phyloP scores from a whole-genome alignment of 1,284 basidiomycete species.

The Veloboletus limbatus region DNA sequence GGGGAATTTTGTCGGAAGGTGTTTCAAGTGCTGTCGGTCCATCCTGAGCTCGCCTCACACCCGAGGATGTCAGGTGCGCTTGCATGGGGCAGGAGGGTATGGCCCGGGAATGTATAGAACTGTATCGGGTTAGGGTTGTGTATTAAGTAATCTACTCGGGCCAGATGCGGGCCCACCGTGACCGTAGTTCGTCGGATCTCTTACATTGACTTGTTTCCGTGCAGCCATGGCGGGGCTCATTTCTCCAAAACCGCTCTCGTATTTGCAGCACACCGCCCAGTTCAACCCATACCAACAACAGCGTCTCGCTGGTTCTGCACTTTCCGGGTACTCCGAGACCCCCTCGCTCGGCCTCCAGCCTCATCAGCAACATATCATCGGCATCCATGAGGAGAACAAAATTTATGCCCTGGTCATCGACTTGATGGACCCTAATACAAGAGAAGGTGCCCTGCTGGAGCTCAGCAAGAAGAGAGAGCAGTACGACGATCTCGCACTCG shows the following conservation, averaged over 20 bases:
- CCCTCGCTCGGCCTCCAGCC: slow-evolving; percentile 48
- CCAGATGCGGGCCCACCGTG: background rate
- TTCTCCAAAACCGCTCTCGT: slow-evolving; percentile 63
- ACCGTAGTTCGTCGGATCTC: slow-evolving; percentile 12
- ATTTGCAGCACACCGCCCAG: slow-evolving; percentile 51
- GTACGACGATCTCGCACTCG: slow-evolving; percentile 96
- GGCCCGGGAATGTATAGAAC: background rate
- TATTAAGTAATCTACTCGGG: slow-evolving; percentile 24
- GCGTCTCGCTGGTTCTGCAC: slow-evolving; percentile 26
- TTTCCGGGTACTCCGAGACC: slow-evolving; percentile 49
- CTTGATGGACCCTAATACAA: slow-evolving; percentile 73
- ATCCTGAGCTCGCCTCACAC: slow-evolving; percentile 23
- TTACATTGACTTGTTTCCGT: slow-evolving; percentile 9
- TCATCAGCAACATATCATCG: slow-evolving; percentile 43
- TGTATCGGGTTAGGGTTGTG: slow-evolving; percentile 30
- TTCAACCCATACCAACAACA: slow-evolving; percentile 53
- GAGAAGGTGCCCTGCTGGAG: slow-evolving; percentile 89
- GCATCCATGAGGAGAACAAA: slow-evolving; percentile 69
- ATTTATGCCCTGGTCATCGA: slow-evolving; percentile 83
- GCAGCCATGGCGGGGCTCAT: slow-evolving; percentile 53
- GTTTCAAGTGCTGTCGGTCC: slow-evolving; percentile 12
- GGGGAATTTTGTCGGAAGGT: slow-evolving; percentile 25
- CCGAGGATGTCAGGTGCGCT: slow-evolving; percentile 23
- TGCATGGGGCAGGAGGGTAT: slow-evolving; percentile 17
- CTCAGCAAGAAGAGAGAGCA: slow-evolving; percentile 99